Percentiles rank a stretch among this genome's conserved stretches.
Conservation (phyloP, 345 rosid genomes). For the Sonneratia alba region DNA sequence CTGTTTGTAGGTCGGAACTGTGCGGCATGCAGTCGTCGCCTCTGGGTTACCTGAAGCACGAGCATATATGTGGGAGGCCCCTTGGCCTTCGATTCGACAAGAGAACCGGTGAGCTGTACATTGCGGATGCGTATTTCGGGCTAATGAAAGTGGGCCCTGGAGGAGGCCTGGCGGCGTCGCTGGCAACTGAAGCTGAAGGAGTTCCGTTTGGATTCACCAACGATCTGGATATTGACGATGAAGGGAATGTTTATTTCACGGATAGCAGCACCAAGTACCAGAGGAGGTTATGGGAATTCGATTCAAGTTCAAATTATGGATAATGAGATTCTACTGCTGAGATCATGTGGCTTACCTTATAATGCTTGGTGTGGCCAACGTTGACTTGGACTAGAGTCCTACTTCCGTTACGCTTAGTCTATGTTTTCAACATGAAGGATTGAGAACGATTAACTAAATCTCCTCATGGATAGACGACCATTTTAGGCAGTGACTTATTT, state of each 20-base stretch:
- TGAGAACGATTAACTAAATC: too few species aligned
- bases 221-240: slow-evolving; percentile 82
- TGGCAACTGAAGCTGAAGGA: slow-evolving; percentile 74
- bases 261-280: slow-evolving; percentile 76
- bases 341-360: too few species aligned
- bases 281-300: slow-evolving; percentile 43
- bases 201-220: slow-evolving; percentile 68
- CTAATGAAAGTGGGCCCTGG: slow-evolving; percentile 84
- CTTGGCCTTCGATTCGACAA: slow-evolving; percentile 79
- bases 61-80: slow-evolving; percentile 94
- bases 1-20: slow-evolving; percentile 48
- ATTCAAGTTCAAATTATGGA: neutral
- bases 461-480: too few species aligned
- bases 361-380: too few species aligned
- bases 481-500: too few species aligned
- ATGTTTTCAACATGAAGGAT: too few species aligned
- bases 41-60: slow-evolving; percentile 52
- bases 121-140: slow-evolving; percentile 91
- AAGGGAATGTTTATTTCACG: slow-evolving; percentile 80
- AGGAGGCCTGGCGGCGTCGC: slow-evolving; percentile 74
- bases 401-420: too few species aligned
- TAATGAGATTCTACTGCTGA: too few species aligned
- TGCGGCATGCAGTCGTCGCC: slow-evolving; percentile 69
- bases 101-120: slow-evolving; percentile 72
- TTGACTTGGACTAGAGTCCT: too few species aligned